These are phyloP conservation scores for Ananas comosus DNA, from an alignment of 176 grass and related monocot species.

Conservation along the genomic window DNA sequence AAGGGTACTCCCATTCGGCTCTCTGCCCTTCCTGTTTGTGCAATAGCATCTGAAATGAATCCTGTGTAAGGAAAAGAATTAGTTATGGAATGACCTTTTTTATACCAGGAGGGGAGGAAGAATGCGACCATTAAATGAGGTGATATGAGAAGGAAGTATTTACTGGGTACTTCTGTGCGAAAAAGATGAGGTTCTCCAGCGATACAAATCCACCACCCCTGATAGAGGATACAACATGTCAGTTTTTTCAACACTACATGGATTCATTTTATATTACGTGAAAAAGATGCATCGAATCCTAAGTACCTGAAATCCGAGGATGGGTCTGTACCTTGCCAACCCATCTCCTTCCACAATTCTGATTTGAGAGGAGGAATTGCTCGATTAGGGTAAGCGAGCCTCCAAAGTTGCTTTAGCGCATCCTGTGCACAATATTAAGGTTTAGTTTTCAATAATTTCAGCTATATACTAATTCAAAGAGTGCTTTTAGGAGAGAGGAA, in stretches of 20 bases:
- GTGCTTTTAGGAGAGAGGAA: background rate
- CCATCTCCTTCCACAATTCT: constrained; percentile 97
- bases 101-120: background rate
- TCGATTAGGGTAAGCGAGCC: constrained; percentile 53
- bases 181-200: constrained; percentile 92
- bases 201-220: constrained; percentile 87
- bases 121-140: background rate
- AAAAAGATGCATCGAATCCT: background rate
- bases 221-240: constrained; percentile 15
- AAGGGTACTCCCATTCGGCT: constrained; percentile 91
- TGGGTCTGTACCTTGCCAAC: constrained; percentile 94
- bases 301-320: constrained; percentile 91
- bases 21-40: constrained; percentile 75
- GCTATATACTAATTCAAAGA: constrained; percentile 2
- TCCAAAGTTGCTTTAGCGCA: constrained; percentile 84
- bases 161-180: constrained; percentile 77
- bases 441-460: background rate
- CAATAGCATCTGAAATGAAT: constrained; percentile 61
- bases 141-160: constrained; percentile 5
- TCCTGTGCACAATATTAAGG: constrained; percentile 38
- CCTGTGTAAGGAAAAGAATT: constrained; percentile 24
- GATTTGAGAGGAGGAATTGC: constrained; percentile 79
- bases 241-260: too few species aligned
- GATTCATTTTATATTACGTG: too few species aligned
- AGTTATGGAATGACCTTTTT: background rate